Percentiles rank a stretch among this genome's conserved stretches.
phyloP scores from a whole-genome alignment of 257 asterid species.

The Striga asiatica region DNA sequence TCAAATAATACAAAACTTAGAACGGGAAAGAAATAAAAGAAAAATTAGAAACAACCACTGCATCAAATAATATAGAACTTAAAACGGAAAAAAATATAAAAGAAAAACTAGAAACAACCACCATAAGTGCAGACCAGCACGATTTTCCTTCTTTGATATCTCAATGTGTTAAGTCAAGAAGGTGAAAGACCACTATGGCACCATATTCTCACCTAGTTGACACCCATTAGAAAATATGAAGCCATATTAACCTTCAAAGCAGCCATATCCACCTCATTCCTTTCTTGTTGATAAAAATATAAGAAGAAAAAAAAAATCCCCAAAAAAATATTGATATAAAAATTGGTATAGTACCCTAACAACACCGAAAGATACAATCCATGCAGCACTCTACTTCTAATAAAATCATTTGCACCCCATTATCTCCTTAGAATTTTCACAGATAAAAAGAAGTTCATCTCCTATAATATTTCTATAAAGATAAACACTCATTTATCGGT shows the following conservation, averaged over 20 bases:
- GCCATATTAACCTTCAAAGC: background rate
- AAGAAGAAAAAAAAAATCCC: background rate
- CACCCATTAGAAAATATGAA: background rate
- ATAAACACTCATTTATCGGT: background rate
- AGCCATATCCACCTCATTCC: background rate
- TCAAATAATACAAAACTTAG: background rate
- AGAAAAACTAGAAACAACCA: background rate
- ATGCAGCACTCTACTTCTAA: background rate
- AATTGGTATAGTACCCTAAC: background rate
- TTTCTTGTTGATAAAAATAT: constrained; percentile 4
- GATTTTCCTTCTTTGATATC: constrained; percentile 3
- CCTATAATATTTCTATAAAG: background rate
- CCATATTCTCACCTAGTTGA: background rate
- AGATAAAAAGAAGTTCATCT: background rate
- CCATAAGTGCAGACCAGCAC: no score
- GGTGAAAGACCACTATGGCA: background rate
- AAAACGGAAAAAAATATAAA: background rate
- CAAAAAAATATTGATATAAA: no score
- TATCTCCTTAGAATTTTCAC: background rate
- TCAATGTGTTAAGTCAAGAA: background rate
- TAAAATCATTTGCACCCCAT: background rate
- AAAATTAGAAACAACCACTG: background rate
- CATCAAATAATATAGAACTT: background rate
- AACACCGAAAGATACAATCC: background rate
- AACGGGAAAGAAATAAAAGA: background rate